These are phyloP conservation scores for Lagerstroemia speciosa DNA, from an alignment of 345 rosid species.

Conservation along the genomic window DNA sequence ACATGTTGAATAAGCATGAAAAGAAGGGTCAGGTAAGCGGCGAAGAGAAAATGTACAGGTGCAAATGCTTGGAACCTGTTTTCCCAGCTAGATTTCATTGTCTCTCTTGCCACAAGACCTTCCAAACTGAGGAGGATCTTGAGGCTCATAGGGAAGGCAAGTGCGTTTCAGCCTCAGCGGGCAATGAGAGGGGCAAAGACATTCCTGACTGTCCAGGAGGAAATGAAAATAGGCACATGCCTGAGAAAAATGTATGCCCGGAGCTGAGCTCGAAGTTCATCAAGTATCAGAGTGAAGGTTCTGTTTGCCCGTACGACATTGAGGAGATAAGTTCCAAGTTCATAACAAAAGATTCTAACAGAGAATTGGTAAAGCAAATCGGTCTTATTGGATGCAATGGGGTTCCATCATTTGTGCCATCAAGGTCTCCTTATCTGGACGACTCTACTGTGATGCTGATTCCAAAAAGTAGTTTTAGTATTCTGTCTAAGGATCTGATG, in stretches of 20 bases:
- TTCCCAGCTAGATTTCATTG: slow-evolving; percentile 81
- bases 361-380: slow-evolving; percentile 69
- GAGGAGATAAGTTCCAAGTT: slow-evolving; percentile 69
- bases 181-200: slow-evolving; percentile 37
- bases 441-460: slow-evolving; percentile 38
- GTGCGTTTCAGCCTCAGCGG: slow-evolving; percentile 39
- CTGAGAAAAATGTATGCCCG: slow-evolving; percentile 25
- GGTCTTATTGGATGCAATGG: slow-evolving; percentile 86
- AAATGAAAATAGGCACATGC: slow-evolving; percentile 27
- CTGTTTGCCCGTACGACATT: slow-evolving; percentile 49
- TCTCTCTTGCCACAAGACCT: slow-evolving; percentile 68
- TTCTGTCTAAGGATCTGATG: slow-evolving; percentile 24
- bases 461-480: slow-evolving; percentile 20
- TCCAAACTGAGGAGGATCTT: slow-evolving; percentile 38
- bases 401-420: slow-evolving; percentile 49
- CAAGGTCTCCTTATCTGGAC: slow-evolving; percentile 35
- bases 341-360: slow-evolving; percentile 68
- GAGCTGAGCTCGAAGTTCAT: slow-evolving; percentile 47
- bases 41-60: slow-evolving; percentile 54
- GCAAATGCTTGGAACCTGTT: slow-evolving; percentile 78
- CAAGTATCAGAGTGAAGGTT: slow-evolving; percentile 46
- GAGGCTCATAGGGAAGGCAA: slow-evolving; percentile 49
- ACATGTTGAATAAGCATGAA: slow-evolving; percentile 34
- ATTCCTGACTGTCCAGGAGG: slow-evolving; percentile 30
- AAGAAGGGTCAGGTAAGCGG: slow-evolving; percentile 37